These are phyloP conservation scores for Penstemon davidsonii DNA, from an alignment of 257 asterid genomes.

Conservation along the genomic window DNA sequence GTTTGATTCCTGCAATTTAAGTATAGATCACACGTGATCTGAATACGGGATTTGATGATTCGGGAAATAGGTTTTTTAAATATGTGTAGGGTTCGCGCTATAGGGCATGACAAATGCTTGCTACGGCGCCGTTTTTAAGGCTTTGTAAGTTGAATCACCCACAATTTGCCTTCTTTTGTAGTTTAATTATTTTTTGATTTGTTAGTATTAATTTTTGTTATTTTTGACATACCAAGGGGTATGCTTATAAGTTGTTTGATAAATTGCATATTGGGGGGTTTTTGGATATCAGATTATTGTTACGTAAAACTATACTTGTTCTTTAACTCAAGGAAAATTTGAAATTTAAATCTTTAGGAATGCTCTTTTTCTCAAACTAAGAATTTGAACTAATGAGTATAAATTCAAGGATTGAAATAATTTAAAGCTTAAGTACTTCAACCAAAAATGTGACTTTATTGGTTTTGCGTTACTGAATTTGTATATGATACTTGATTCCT, in stretches of 20 bases:
- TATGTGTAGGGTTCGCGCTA: conserved; percentile 34
- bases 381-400: not conserved
- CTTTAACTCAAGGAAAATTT: too few relatives aligned
- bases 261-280: conserved; percentile 26
- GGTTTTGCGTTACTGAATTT: not conserved
- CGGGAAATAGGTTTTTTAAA: conserved; percentile 19
- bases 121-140: conserved; percentile 37
- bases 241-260: conserved; percentile 34
- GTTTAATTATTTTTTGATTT: not conserved
- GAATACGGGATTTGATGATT: conserved; percentile 12
- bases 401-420: conserved; percentile 6
- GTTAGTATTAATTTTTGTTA: conserved; percentile 9
- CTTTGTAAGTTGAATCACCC: conserved; percentile 46
- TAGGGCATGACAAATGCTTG: conserved; percentile 53
- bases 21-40: not conserved
- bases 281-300: not conserved
- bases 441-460: not conserved
- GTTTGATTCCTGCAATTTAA: not conserved
- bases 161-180: not conserved
- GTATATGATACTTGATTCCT: not conserved
- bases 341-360: too few relatives aligned
- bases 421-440: conserved; percentile 6
- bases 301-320: not conserved
- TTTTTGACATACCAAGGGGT: not conserved
- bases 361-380: not conserved